Conservation (phyloP, 2,329 filamentous ascomycete species). For the Aspergillus aculeatinus region DNA sequence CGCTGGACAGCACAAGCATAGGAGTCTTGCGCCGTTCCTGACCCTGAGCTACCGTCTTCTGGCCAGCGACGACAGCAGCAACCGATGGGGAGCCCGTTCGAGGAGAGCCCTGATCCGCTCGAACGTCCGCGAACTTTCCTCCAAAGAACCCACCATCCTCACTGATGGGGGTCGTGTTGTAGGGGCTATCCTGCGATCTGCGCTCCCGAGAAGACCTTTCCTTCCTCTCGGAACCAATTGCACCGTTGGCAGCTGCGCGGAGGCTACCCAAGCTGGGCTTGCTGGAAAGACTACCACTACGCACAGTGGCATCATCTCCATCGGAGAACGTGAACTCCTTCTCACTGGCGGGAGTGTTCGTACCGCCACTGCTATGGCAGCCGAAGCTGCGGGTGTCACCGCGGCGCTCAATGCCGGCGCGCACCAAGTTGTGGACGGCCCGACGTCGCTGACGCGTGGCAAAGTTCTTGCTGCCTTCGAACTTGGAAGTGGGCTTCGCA, state of each 20-base stretch:
- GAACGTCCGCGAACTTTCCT: constrained; percentile 56
- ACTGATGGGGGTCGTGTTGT: constrained; percentile 63
- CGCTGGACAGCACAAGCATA: constrained; percentile 81
- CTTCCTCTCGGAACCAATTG: constrained; percentile 84
- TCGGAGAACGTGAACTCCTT: constrained; percentile 66
- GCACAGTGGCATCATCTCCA: constrained; percentile 72
- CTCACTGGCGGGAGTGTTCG: constrained; percentile 88
- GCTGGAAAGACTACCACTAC: constrained; percentile 78
- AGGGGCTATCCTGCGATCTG: constrained; percentile 53
- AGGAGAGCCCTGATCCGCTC: constrained; percentile 38
- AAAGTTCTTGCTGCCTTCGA: constrained; percentile 97
- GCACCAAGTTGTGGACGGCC: constrained; percentile 86
- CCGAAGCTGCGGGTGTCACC: constrained; percentile 67
- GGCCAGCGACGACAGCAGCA: constrained; percentile 47
- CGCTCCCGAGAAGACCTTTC: constrained; percentile 62
- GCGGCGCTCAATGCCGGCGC: constrained; percentile 82
- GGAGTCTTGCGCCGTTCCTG: constrained; percentile 73
- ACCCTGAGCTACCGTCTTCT: constrained; percentile 57
- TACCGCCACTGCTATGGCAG: constrained; percentile 63
- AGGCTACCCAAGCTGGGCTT: constrained; percentile 72
- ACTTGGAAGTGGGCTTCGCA: constrained; percentile 83
- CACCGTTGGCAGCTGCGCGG: constrained; percentile 74
- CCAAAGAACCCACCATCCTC: constrained; percentile 57
- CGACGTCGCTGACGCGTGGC: constrained; percentile 86
- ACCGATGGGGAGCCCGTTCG: constrained; percentile 36